Conservation (phyloP, 257 asterid genomes). For the Echium plantagineum region DNA sequence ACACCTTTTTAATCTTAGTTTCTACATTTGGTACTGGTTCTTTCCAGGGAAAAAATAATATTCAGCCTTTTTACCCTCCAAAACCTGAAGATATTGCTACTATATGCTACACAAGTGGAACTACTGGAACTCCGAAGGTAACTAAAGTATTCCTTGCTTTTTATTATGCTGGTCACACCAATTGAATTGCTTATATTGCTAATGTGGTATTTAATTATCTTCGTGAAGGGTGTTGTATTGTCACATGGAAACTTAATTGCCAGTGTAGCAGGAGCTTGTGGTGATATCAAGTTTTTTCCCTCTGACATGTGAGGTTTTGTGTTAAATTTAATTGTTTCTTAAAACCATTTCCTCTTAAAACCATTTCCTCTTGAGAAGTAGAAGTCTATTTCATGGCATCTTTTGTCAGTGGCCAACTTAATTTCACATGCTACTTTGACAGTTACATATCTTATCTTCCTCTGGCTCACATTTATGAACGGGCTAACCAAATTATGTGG, state of each 20-base stretch:
- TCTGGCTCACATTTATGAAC: conserved; percentile 94
- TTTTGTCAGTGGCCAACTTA: neutral
- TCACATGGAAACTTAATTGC: conserved; percentile 78
- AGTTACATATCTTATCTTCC: conserved; percentile 96
- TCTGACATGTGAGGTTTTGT: conserved; percentile 68
- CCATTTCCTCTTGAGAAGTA: neutral
- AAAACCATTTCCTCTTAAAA: no score
- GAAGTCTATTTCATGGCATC: neutral
- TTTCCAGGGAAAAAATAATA: conserved; percentile 51
- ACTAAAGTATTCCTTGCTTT: conserved; percentile 5
- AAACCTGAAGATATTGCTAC: conserved; percentile 77
- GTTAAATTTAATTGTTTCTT: conserved; percentile 11
- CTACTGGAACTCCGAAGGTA: conserved; percentile 99
- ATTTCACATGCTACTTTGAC: conserved; percentile 14
- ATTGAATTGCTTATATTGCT: conserved; percentile 6
- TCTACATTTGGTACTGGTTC: neutral
- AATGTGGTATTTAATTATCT: conserved; percentile 9
- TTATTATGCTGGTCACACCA: conserved; percentile 1
- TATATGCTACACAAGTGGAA: conserved; percentile 96
- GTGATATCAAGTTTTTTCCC: conserved; percentile 39
- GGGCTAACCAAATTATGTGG: conserved; percentile 65
- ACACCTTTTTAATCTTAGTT: neutral
- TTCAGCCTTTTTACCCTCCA: conserved; percentile 74
- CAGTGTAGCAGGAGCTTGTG: conserved; percentile 59
- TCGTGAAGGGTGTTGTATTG: conserved; percentile 66